Base-by-base conservation (phyloP, 179 eudicot species). In the Drosera spatulata region DNA sequence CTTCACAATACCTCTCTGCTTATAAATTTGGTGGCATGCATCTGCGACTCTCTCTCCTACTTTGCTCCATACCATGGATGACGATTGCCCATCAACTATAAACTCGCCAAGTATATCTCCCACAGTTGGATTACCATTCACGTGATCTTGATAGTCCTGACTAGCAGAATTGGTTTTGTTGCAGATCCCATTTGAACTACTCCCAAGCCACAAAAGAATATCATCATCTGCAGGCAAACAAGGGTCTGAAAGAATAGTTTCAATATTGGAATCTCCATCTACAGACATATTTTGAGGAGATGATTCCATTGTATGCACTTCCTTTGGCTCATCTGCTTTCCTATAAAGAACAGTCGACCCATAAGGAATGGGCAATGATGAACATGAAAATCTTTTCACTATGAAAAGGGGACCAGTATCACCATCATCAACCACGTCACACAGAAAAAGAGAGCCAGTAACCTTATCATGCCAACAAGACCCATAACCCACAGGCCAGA, bases 401-500 rank as follows among this genome's bases (percentile, higher is more conserved):
- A 72, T 81, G 62, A 84, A 93, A 66, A 69, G 63, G 50, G 95
- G 99, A 37, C 93, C 96, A 67, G 63, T 10, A 62, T 82, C 88
- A 76, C 96, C 96, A 64, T 88, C 96, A 67, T 93, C 95, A 42
- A 78, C 66, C 66, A 93, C 83, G 61, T 88, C 82, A 69, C 83
- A 88, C 15, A 82, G 66, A 72, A 93, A 88, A 41, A 88, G 64
- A 42, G 99, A 93, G 56, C 99, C 99, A 33, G 95, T 93, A 64
- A 82, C 62, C 71, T 76, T 84, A 69, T 93, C 99, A 70, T 93
- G 98, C 96, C 96, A 88, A 74, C 82, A 75, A 56, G 86, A 88
- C 76, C 74, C 75, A 74, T 84, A 93, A 45, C 99, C 99, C 10
- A 93, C 79, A 59, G 99, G 99, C 82, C 90, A 89, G 61, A 91